phyloP scores from a whole-genome alignment of 805 yeast genomes.

The Candida namnaoensis region DNA sequence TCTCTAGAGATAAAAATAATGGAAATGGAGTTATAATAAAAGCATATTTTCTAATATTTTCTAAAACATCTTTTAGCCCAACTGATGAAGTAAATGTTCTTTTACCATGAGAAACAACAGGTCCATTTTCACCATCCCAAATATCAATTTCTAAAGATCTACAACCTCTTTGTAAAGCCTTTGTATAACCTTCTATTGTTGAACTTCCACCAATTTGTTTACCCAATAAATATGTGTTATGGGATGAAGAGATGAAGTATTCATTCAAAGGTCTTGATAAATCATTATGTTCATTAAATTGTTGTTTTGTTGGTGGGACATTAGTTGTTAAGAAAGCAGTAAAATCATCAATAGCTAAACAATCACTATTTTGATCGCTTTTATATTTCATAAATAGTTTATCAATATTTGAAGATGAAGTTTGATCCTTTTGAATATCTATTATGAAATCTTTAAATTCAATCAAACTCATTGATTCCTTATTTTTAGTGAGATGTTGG shows the following conservation, averaged over 20 bases:
- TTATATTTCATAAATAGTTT: constrained; percentile 26
- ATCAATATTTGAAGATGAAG: constrained; percentile 17
- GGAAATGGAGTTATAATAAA: constrained; percentile 87
- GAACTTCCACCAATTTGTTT: constrained; percentile 83
- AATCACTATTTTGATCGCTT: constrained; percentile 16
- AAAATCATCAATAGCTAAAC: constrained; percentile 14
- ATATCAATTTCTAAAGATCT: constrained; percentile 91
- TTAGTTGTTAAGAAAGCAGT: constrained; percentile 22
- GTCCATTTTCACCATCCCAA: constrained; percentile 83
- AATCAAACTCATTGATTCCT: constrained; percentile 16
- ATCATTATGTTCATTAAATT: constrained; percentile 19
- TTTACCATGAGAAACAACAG: constrained; percentile 81
- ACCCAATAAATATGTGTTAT: constrained; percentile 86
- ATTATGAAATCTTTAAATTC: constrained; percentile 36
- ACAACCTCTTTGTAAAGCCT: constrained; percentile 86
- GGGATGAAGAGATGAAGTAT: constrained; percentile 88
- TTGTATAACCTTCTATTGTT: constrained; percentile 82
- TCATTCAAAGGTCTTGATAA: constrained; percentile 66
- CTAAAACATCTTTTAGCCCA: constrained; percentile 58
- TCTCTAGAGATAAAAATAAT: constrained; percentile 75
- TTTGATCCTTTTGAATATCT: constrained; percentile 37
- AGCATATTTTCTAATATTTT: constrained; percentile 73
- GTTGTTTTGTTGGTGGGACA: constrained; percentile 12
- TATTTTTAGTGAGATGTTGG: constrained; percentile 19
- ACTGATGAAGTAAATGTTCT: constrained; percentile 72